phyloP scores from a whole-genome alignment of 306 rosid species.

The Pachyrhizus erosus region DNA sequence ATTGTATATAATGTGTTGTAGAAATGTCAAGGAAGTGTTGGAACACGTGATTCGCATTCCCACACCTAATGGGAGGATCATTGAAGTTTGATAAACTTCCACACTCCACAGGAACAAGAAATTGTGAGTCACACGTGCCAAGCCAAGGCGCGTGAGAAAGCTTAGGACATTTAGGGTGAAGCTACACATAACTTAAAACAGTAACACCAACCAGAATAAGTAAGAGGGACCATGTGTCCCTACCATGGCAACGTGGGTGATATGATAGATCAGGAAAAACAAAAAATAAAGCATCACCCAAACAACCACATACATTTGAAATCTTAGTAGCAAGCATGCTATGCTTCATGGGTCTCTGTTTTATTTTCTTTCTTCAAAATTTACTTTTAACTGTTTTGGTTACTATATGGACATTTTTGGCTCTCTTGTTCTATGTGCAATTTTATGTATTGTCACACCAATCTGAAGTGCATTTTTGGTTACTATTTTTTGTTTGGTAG shows the following conservation, averaged over 20 bases:
- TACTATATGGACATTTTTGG: constrained; percentile 10
- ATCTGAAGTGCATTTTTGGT: neutral
- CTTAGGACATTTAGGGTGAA: constrained; percentile 28
- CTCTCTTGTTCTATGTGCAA: constrained; percentile 23
- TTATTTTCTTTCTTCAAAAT: constrained; percentile 27
- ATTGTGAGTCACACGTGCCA: neutral
- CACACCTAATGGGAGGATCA: no score
- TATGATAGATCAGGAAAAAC: constrained; percentile 52
- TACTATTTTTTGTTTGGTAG: neutral
- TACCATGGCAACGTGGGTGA: constrained; percentile 53
- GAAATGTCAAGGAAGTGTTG: no score
- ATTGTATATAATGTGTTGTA: no score
- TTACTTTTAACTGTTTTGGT: constrained; percentile 38
- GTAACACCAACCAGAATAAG: constrained; percentile 36
- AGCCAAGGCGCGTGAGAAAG: constrained; percentile 4
- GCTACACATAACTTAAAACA: constrained; percentile 7
- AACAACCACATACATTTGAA: constrained; percentile 39
- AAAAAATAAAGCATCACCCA: constrained; percentile 14
- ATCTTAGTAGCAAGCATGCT: constrained; percentile 41
- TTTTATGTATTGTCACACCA: constrained; percentile 53
- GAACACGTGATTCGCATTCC: no score
- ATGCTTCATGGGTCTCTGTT: constrained; percentile 33
- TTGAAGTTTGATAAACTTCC: no score
- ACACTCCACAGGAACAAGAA: no score
- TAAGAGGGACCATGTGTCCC: constrained; percentile 44